Evolutionary conservation across 2,329 filamentous ascomycete species (phyloP), one percentile per base, ranked within the genome.

Genomic region (Myriangium duriaei): DNA sequence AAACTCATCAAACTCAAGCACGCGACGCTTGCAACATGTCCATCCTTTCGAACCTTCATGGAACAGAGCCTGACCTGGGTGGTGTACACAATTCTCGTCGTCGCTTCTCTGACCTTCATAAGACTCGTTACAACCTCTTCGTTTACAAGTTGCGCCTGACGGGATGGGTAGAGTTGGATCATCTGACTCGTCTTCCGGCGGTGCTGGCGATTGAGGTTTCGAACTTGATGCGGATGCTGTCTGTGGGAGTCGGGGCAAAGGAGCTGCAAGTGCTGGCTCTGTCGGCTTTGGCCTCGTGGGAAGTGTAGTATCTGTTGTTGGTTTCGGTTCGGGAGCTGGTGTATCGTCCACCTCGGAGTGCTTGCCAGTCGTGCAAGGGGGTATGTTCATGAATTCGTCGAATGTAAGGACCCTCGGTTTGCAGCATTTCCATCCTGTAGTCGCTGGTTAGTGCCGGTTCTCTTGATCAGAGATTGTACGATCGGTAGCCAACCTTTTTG

Each of bases 31-130:
- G 65, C 91, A 98, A 68, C 91, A 98, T 42, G 78, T 86, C 71
- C 91, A 98, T 1, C 91, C 91, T 67, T 98, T 98, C 64, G 84
- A 93, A 24, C 91, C 91, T 65, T 98, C 91, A 59, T 98, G 91
- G 64, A 98, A 98, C 48, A 98, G 79, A 15, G 91, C 84, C 14
- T 72, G 75, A 4, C 91, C 91, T 0, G 91, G 87, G 61, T 98
- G 91, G 54, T 93, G 79, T 32, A 83, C 70, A 56, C 91, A 98
- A 44, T 74, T 69, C 65, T 95, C 87, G 1, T 68, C 72, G 19
- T 80, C 75, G 47, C 82, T 67, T 21, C 64, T 59, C 30, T 65
- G 56, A 0, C 72, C 72, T 40, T 68, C 70, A 60, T 86, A 92
- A 29, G 63, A 67, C 11, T 63, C 64, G 9, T 74, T 76, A 57